Percentiles rank a stretch among this genome's conserved stretches.
Evolutionary conservation across 805 yeast genomes (phyloP).

Genomic region (Starmera pachycereana): DNA sequence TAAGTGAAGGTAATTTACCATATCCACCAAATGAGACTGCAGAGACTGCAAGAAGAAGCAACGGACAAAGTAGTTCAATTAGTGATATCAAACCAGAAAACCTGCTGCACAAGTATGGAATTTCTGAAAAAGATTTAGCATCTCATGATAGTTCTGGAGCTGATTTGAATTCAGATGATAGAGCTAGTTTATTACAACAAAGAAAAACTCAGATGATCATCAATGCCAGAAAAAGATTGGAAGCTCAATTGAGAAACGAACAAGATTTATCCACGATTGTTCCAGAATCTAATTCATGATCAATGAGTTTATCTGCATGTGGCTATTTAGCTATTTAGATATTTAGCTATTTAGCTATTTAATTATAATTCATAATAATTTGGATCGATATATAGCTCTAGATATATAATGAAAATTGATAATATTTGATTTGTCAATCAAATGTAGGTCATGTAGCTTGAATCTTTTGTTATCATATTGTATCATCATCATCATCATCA

Average conservation of each 20-base stretch:
- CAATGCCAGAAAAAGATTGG: constrained; percentile 52
- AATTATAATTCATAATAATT: too few relatives aligned
- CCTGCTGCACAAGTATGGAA: constrained; percentile 32
- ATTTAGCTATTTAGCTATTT: too few relatives aligned
- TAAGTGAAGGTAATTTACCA: constrained; percentile 53
- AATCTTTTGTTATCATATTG: too few relatives aligned
- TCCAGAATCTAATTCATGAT: constrained; percentile 4
- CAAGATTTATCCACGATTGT: constrained; percentile 12
- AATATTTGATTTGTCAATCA: too few relatives aligned
- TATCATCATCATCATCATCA: too few relatives aligned
- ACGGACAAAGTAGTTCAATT: constrained; percentile 13
- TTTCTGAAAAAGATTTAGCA: constrained; percentile 18
- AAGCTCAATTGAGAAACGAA: constrained; percentile 19
- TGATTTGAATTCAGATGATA: constrained; percentile 25
- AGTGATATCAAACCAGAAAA: constrained; percentile 18
- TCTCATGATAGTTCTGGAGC: constrained; percentile 1
- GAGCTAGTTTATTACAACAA: constrained; percentile 32
- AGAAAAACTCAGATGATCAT: constrained; percentile 49
- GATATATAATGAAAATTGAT: too few relatives aligned
- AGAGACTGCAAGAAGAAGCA: constrained; percentile 3
- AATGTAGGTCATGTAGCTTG: too few relatives aligned
- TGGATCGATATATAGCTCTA: too few relatives aligned
- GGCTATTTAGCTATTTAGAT: too few relatives aligned
- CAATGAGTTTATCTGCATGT: too few relatives aligned
- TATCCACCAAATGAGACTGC: constrained; percentile 33